Evolutionary conservation across 768 basidiomycete genomes (phyloP).

Genomic region (Vararia minispora): DNA sequence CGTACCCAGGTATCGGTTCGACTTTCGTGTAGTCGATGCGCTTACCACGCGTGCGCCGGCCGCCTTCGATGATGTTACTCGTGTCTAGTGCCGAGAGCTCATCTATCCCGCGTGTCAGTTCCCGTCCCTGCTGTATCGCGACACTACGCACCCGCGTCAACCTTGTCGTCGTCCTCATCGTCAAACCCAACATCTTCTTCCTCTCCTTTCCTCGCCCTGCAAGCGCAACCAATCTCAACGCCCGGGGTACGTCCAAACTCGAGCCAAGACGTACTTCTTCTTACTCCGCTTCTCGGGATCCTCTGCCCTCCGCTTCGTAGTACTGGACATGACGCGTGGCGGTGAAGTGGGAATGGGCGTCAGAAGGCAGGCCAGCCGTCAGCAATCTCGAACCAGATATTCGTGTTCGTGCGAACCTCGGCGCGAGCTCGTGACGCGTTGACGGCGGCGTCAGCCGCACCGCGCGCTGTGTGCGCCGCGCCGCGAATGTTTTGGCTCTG

Average conservation of each 20-base stretch:
- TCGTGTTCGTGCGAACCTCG: no score
- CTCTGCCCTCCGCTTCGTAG: conserved; percentile 23
- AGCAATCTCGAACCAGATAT: no score
- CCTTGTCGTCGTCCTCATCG: conserved; percentile 15
- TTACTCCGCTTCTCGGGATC: conserved; percentile 20
- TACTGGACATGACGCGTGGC: conserved; percentile 19
- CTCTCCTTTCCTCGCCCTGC: conserved; percentile 8
- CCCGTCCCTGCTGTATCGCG: neutral
- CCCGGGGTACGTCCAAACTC: neutral
- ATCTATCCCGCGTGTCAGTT: conserved; percentile 7
- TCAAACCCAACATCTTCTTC: conserved; percentile 19
- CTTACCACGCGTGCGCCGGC: conserved; percentile 19
- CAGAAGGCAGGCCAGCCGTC: no score
- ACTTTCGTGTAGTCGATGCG: conserved; percentile 21
- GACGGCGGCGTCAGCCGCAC: no score
- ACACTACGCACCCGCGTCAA: conserved; percentile 17
- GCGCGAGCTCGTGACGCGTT: no score
- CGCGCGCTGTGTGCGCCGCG: no score
- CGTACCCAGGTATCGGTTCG: conserved; percentile 15
- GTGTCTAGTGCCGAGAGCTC: conserved; percentile 16
- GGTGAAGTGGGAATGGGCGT: neutral
- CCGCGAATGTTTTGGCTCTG: no score
- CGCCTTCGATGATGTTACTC: conserved; percentile 12
- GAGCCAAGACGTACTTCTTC: conserved; percentile 10
- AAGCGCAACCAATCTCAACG: neutral